Evolutionary conservation across 257 asterid genomes (phyloP), one percentile per base, ranked within the genome.

Genomic region (Capsicum rhomboideum): DNA sequence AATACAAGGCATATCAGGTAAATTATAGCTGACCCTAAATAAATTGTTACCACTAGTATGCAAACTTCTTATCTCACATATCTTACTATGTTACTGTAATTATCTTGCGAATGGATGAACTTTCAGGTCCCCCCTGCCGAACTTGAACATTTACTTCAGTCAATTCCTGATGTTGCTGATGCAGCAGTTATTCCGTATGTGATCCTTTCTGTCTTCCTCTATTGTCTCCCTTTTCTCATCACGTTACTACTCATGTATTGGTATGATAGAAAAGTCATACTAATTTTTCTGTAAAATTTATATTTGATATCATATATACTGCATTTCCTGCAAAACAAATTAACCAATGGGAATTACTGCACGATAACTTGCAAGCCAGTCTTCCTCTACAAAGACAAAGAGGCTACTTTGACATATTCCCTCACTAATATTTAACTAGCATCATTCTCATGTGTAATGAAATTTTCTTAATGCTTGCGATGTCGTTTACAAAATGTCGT

Each of bases 121-220:
- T 85, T 89, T 56, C 95, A 96, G 99, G 99, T 96, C 82, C 97
- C 99, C 50, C 99, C 99, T 8, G 98, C 94, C 9, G 99, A 96
- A 82, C 89, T 96, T 85, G 99, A 96, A 85, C 98, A 95, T 58
- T 55, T 96, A 77, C 99, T 96, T 86, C 97, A 87, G 66, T 93
- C 97, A 13, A 84, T 92, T 63, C 98, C 98, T 44, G 94, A 92
- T 53, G 85, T 97, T 72, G 93, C 93, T 59, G 99, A 96, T 89
- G 98, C 98, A 72, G 99, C 99, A 34, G 98, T 96, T 58, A 89
- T 96, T 82, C 99, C 98, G 99, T 96, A 93, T 85, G 98, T 86
- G 72, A 49, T 77, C 50, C 9, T 13, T 17, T 63, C 11, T n/a
- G 42, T 49, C 53, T 44, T 23, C 82, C 21, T 63, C 56, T 13